Conservation (phyloP, 257 asterid genomes). For the Penstemon barbatus region DNA sequence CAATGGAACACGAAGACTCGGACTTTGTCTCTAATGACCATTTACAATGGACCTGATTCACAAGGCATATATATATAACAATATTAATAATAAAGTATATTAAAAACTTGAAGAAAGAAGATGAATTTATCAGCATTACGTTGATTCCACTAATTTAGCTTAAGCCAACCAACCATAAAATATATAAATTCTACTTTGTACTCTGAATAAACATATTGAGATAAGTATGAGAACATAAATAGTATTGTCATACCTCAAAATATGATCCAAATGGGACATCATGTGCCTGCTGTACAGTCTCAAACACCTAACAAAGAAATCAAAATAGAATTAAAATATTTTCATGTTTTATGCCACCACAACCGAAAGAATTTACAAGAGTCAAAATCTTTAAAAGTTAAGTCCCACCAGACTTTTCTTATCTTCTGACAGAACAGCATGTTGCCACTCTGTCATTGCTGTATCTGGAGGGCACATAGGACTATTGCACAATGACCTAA, state of each 20-base stretch:
- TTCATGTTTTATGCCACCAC: conserved; percentile 13
- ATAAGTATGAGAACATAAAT: conserved; percentile 3
- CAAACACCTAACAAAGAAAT: conserved; percentile 63
- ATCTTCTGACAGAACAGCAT: conserved; percentile 64
- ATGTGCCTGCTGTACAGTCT: conserved; percentile 84
- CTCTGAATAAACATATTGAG: background rate
- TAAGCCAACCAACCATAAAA: background rate
- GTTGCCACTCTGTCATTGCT: conserved; percentile 85
- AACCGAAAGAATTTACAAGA: background rate
- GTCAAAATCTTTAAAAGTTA: conserved; percentile 7
- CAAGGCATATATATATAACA: conserved; percentile 15
- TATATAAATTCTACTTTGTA: conserved; percentile 1
- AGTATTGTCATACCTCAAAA: conserved; percentile 66
- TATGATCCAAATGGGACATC: conserved; percentile 96
- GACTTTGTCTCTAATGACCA: conserved; percentile 66
- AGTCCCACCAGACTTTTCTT: conserved; percentile 61
- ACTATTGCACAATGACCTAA: conserved; percentile 69
- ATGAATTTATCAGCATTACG: background rate
- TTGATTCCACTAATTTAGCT: conserved; percentile 14
- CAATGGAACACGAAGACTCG: conserved; percentile 64
- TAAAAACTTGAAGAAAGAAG: background rate
- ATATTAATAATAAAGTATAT: background rate
- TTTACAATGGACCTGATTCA: conserved; percentile 74
- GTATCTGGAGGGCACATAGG: conserved; percentile 99
- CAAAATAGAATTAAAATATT: conserved; percentile 18